These are phyloP conservation scores for Bryoerythrophyllum caledonicum DNA, from an alignment of 225 moss, liverwort and hornwort genomes.

Conservation along the genomic window DNA sequence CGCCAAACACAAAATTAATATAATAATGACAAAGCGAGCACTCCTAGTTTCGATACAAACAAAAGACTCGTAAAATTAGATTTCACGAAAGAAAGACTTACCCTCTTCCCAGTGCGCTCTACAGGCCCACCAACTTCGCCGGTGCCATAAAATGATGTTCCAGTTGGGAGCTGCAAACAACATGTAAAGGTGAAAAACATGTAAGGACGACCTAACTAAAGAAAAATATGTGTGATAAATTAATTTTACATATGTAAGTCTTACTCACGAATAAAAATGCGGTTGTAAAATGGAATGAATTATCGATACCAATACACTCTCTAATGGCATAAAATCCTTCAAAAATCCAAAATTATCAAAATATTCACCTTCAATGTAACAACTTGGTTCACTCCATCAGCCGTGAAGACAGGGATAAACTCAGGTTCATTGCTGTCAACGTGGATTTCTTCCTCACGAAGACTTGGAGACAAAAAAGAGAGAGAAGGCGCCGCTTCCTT, in stretches of 20 bases:
- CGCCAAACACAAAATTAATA: neutral
- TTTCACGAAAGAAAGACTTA: constrained; percentile 17
- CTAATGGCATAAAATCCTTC: too few species aligned
- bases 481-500: constrained; percentile 59
- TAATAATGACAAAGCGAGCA: neutral
- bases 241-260: neutral
- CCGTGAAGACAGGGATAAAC: constrained; percentile 48
- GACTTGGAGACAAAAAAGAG: constrained; percentile 52
- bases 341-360: neutral
- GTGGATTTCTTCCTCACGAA: constrained; percentile 45
- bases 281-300: too few species aligned
- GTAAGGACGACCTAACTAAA: neutral
- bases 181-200: neutral
- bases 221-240: neutral
- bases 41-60: neutral
- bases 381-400: constrained; percentile 58
- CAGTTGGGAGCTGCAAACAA: constrained; percentile 55
- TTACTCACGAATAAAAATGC: too few species aligned
- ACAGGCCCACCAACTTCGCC: constrained; percentile 71
- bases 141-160: constrained; percentile 80
- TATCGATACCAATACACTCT: neutral
- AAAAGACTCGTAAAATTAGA: neutral
- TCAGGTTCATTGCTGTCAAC: constrained; percentile 30
- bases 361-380: constrained; percentile 51
- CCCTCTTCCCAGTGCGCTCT: constrained; percentile 74